phyloP scores from a whole-genome alignment of 495 filamentous ascomycete species.

The Podospora pseudopauciseta region DNA sequence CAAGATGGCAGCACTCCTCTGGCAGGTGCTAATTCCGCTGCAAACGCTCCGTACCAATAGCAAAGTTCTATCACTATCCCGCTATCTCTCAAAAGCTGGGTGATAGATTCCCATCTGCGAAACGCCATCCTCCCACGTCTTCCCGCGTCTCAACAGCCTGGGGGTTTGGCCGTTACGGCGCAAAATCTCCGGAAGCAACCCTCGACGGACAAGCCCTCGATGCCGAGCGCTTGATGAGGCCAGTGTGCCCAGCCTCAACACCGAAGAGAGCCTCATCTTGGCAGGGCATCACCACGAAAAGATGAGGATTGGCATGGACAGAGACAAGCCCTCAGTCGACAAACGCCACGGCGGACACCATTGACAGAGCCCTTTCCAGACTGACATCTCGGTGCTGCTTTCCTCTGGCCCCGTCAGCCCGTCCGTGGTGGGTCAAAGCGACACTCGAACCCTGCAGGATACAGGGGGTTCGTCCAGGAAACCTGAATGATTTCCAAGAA shows the following conservation, averaged over 20 bases:
- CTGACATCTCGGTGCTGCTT: background rate
- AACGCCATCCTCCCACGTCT: slow-evolving; percentile 1
- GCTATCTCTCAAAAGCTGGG: background rate
- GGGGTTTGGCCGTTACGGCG: slow-evolving; percentile 4
- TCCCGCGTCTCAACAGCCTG: background rate
- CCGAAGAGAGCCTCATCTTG: slow-evolving; percentile 6
- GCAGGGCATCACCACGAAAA: background rate
- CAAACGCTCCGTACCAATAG: slow-evolving; percentile 8
- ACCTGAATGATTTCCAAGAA: background rate
- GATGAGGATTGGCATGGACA: background rate
- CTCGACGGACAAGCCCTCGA: background rate
- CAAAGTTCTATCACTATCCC: background rate
- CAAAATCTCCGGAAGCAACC: slow-evolving; percentile 11
- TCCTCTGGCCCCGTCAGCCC: background rate
- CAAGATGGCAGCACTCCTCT: background rate
- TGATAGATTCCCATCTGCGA: slow-evolving; percentile 6
- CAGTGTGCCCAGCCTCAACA: background rate
- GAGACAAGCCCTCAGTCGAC: background rate
- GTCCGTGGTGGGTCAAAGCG: background rate
- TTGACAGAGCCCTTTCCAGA: background rate
- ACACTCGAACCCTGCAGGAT: slow-evolving; percentile 1
- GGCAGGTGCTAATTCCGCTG: slow-evolving; percentile 3
- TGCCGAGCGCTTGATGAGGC: slow-evolving; percentile 7
- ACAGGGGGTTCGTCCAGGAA: slow-evolving; percentile 3
- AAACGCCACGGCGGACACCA: background rate